Evolutionary conservation across 805 yeast species (phyloP), one percentile per base, ranked within the genome.

Genomic region (Jamesozyma piceae): DNA sequence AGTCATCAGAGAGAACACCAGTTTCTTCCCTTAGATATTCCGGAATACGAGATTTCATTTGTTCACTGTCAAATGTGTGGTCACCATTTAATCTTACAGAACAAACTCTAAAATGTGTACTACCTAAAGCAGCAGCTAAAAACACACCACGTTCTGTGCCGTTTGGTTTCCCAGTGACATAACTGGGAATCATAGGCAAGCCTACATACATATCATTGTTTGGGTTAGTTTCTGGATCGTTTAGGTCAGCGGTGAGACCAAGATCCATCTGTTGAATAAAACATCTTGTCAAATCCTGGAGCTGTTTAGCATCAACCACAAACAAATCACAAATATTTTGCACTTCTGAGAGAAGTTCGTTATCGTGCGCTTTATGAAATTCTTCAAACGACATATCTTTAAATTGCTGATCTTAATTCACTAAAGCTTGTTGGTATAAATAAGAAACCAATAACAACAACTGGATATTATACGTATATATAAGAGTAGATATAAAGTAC

Each of bases 81-180:
- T 80, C 80, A 41, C 94, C 94, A 39, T 73, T 69, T 53, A 90
- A 71, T 30, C 72, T 62, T 26, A 90, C 89, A 2, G 96, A 87
- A 60, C 97, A 88, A 21, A 92, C 95, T 55, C 98, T 74, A 66
- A 90, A 87, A 63, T 92, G 89, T 44, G 97, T 89, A 39, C 97
- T 97, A 48, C 98, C 98, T 41, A 90, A 71, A 59, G 90, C 97
- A 4, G 92, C 95, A 42, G 97, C 97, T 46, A 90, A 67, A 48
- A 73, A 77, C 32, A 84, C 69, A 36, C 97, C 97, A 43, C 69
- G 71, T 61, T 90, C 98, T 38, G 74, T 71, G 35, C 98, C 98
- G 35, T 73, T 74, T 19, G 98, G 98, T 43, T 86, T 74, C 10
- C 75, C 72, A 8, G 95, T 85, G 28, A 90, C 95, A 58, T 64